Evolutionary conservation across 768 basidiomycete genomes (phyloP).

Genomic region (Leucosporidium scottii): DNA sequence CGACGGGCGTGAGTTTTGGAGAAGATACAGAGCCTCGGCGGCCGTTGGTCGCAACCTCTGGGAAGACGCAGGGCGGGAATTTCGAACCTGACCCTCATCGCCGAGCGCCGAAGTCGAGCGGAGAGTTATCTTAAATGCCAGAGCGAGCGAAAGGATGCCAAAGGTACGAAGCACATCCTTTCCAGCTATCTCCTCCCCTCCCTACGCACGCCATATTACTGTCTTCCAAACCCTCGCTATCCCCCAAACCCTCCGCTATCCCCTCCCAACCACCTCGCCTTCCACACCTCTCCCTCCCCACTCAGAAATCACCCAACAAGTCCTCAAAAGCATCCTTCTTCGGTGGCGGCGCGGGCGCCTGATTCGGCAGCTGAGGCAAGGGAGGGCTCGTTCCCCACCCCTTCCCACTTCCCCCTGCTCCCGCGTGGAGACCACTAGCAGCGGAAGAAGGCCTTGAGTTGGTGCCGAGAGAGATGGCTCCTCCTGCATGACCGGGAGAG

Average conservation of each 20-base stretch:
- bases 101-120: no score
- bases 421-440: no score
- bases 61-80: no score
- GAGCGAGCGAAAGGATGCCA: no score
- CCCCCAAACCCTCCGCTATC: background rate
- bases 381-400: slow-evolving; percentile 1
- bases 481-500: background rate
- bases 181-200: background rate
- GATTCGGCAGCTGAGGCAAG: slow-evolving; percentile 18
- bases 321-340: slow-evolving; percentile 45
- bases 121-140: no score
- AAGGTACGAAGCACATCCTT: background rate
- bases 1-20: no score
- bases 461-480: background rate
- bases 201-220: background rate
- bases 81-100: no score
- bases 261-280: no score
- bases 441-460: background rate
- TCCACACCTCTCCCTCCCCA: no score
- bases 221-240: no score
- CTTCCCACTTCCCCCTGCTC: background rate
- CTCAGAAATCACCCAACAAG: slow-evolving; percentile 40
- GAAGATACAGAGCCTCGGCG: no score
- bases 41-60: no score
- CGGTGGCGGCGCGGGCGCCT: slow-evolving; percentile 17